These are phyloP conservation scores for Starmerella roubikii DNA, from an alignment of 805 yeast genomes.

Conservation along the genomic window DNA sequence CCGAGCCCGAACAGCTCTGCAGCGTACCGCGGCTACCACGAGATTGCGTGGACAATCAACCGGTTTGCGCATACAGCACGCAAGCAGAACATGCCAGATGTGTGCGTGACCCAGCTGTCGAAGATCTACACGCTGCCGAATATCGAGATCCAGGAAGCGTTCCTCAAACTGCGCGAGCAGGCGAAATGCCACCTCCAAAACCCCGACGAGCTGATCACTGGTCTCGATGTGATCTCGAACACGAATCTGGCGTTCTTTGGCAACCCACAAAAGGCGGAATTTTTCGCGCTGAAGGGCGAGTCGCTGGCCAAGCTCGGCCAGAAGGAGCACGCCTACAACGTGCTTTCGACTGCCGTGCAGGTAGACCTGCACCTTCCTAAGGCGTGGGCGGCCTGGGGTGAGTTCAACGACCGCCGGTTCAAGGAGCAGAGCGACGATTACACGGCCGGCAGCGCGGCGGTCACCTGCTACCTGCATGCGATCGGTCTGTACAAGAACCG, in stretches of 20 bases:
- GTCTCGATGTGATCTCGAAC: slow-evolving; percentile 90
- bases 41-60: slow-evolving; percentile 97
- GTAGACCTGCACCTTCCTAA: slow-evolving; percentile 86
- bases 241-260: slow-evolving; percentile 93
- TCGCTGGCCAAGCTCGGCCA: slow-evolving; percentile 82
- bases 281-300: slow-evolving; percentile 96
- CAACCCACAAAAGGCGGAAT: slow-evolving; percentile 95
- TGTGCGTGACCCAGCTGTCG: slow-evolving; percentile 81
- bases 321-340: slow-evolving; percentile 91
- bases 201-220: slow-evolving; percentile 80
- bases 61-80: slow-evolving; percentile 97
- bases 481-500: slow-evolving; percentile 91
- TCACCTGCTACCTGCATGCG: slow-evolving; percentile 92
- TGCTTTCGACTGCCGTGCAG: slow-evolving; percentile 95
- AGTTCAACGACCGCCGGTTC: slow-evolving; percentile 76
- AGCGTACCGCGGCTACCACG: slow-evolving; percentile 96
- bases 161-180: slow-evolving; percentile 86
- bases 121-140: slow-evolving; percentile 92
- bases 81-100: slow-evolving; percentile 92
- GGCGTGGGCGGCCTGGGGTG: slow-evolving; percentile 99
- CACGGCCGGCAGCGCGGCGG: slow-evolving; percentile 80
- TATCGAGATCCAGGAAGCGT: slow-evolving; percentile 96
- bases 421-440: slow-evolving; percentile 72
- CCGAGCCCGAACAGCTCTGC: slow-evolving; percentile 54
- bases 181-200: slow-evolving; percentile 95